Evolutionary conservation across 371 early-diverging fungal genomes (phyloP).

Genomic region (Mortierella sp.): DNA sequence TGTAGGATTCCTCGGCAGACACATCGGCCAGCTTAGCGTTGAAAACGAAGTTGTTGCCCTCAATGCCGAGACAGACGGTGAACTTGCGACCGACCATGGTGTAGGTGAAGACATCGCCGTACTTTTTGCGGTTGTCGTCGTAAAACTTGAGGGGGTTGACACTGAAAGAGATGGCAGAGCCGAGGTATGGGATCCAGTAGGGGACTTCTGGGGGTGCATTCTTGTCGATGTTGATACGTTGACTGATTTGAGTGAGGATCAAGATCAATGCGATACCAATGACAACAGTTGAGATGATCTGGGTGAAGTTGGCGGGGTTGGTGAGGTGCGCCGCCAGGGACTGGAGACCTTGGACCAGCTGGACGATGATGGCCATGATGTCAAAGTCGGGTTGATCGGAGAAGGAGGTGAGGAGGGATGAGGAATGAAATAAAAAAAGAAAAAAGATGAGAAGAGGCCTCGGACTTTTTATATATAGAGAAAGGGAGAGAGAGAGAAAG

Average conservation of each 20-base stretch:
- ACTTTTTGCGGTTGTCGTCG: constrained; percentile 76
- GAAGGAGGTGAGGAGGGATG: constrained; percentile 12
- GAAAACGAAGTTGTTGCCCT: constrained; percentile 97
- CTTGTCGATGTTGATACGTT: constrained; percentile 69
- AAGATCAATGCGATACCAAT: constrained; percentile 48
- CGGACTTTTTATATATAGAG: constrained; percentile 5
- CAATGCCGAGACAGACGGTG: constrained; percentile 90
- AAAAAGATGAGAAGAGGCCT: constrained; percentile 11
- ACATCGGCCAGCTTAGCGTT: constrained; percentile 92
- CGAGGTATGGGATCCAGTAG: constrained; percentile 92
- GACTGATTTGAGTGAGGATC: constrained; percentile 48
- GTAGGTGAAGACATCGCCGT: constrained; percentile 96
- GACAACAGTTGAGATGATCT: constrained; percentile 45
- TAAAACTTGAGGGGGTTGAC: constrained; percentile 92
- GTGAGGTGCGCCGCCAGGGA: constrained; percentile 47
- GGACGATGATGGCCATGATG: constrained; percentile 59
- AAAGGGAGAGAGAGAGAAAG: constrained; percentile 11
- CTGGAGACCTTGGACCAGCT: constrained; percentile 56
- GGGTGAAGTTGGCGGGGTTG: constrained; percentile 54
- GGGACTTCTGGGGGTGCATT: constrained; percentile 89
- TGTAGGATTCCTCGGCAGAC: constrained; percentile 96
- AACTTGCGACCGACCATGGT: constrained; percentile 93
- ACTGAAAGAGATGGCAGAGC: constrained; percentile 91
- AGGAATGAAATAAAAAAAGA: constrained; percentile 2
- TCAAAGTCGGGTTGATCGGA: constrained; percentile 14